Percentiles rank a stretch among this genome's conserved stretches.
Conservation (phyloP, 2,329 filamentous ascomycete species). For the Verticillium tricorpus region DNA sequence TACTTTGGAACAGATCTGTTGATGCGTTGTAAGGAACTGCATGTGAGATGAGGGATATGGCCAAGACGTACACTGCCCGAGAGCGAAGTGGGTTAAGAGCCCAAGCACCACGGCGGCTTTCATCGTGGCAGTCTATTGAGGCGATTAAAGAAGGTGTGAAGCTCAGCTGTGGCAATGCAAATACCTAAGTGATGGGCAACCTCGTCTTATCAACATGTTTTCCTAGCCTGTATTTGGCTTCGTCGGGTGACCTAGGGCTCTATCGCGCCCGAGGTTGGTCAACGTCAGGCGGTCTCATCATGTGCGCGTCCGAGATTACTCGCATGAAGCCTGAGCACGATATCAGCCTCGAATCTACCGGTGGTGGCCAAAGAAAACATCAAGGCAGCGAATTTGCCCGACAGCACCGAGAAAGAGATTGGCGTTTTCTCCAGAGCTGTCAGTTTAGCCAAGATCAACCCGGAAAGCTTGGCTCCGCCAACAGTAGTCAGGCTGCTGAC, state of each 20-base stretch:
- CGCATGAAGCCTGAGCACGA: not conserved
- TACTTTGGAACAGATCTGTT: not conserved
- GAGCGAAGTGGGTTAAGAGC: not conserved
- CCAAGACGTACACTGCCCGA: not conserved
- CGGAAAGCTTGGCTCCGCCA: not conserved
- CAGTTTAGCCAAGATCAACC: not conserved
- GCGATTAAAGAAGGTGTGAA: not conserved
- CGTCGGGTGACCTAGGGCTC: too few relatives aligned
- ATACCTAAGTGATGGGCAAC: not conserved
- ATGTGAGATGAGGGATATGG: not conserved
- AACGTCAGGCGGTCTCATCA: not conserved
- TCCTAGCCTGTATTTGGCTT: too few relatives aligned
- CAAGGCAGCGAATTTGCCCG: not conserved
- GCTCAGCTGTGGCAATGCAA: not conserved
- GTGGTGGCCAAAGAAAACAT: not conserved
- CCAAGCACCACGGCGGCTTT: not conserved
- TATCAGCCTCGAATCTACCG: not conserved
- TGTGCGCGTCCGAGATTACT: not conserved
- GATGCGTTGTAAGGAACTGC: not conserved
- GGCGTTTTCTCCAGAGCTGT: not conserved
- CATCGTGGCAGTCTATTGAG: not conserved
- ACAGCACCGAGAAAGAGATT: not conserved
- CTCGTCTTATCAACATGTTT: not conserved
- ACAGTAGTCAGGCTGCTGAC: not conserved
- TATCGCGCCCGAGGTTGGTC: too few relatives aligned